Evolutionary conservation across 192 early-diverging fungal genomes (phyloP), one percentile per base, ranked within the genome.

Genomic region (Coemansia sp.): DNA sequence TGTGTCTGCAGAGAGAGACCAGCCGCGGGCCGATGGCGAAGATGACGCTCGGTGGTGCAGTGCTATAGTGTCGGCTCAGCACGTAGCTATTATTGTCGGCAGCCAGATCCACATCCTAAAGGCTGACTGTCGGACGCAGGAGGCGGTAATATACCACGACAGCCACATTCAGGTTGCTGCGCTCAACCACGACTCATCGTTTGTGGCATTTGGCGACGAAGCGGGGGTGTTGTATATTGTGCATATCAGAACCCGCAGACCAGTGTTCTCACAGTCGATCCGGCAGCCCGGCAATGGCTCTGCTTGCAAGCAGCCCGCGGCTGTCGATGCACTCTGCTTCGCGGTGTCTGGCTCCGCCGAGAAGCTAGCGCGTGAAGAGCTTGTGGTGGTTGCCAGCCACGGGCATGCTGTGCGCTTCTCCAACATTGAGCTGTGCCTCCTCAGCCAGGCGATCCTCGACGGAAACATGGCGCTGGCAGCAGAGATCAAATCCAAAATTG

Each of bases 191-290:
- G 70, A 51, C 32, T 61, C 64, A 10, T 56, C 48, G 36, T 73
- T 73, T 55, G 59, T 67, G 19, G 70, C 70, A 3, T 73, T 66
- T 43, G 70, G 70, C 28, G 70, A 73, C 23, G 39, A 25, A 5
- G 14, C 38, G 4, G 63, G 70, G 7, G 41, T 47, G 43, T 47
- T 73, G 48, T 66, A 50, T 22, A 73, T 73, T 31, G 59, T 73
- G 6, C 70, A 73, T 30, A 46, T 73, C 1, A 27, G 41, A 12
- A 67, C 56, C 1, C 54, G 64, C 1, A 52, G 55, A 14, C 38
- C 51, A 0, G 63, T 73, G 42, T 73, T 64, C 23, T 62, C 58
- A 1, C 57, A 61, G 34, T 14, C 12, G 2, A 51, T 67, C 38
- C 29, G 25, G 10, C 7, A 36, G 9, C 17, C 46, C 0, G 25